A percentile compares a stretch with the other conserved stretches of the same genome.
These are phyloP conservation scores for Eimeria necatrix DNA, from an alignment of 169 alveolate genomes.

Conservation along the genomic window DNA sequence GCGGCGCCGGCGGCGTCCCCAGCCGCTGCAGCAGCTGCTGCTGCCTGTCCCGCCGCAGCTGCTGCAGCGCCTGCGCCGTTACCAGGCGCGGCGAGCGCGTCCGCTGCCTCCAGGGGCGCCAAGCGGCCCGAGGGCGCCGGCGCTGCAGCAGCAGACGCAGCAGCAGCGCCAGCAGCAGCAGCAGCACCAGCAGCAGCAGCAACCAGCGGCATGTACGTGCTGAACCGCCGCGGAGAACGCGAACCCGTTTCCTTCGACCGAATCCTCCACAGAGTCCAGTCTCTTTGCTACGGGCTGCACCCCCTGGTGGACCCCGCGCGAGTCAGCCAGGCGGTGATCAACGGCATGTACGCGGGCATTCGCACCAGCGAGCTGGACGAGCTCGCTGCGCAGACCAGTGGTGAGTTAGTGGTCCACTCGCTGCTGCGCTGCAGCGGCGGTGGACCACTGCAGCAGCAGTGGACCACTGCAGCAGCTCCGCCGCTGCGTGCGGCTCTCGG, in stretches of 20 bases:
- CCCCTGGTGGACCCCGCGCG: constrained; percentile 73
- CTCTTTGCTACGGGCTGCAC: constrained; percentile 76
- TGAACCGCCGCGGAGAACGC: constrained; percentile 82
- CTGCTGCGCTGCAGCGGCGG: neutral
- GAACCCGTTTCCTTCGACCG: constrained; percentile 84
- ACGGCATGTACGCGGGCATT: constrained; percentile 84
- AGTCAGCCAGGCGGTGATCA: constrained; percentile 42
- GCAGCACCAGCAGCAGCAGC: too few relatives aligned
- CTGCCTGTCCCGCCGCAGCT: too few relatives aligned
- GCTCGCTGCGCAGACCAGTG: constrained; percentile 98
- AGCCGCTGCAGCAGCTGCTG: too few relatives aligned
- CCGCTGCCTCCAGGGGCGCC: neutral
- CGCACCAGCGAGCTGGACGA: constrained; percentile 92
- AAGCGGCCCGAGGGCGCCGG: neutral
- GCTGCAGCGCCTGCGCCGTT: neutral
- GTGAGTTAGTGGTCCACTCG: neutral
- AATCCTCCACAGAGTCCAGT: constrained; percentile 78
- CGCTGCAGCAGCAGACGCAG: too few relatives aligned
- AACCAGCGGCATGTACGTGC: constrained; percentile 80
- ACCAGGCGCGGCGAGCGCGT: neutral
- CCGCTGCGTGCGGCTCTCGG: too few relatives aligned
- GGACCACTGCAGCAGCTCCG: too few relatives aligned
- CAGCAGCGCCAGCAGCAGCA: too few relatives aligned
- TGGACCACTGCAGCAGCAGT: too few relatives aligned
- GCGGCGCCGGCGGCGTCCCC: too few relatives aligned